Evolutionary conservation across 1,284 basidiomycete species (phyloP).

Genomic region (Ganoderma leucocontextum): DNA sequence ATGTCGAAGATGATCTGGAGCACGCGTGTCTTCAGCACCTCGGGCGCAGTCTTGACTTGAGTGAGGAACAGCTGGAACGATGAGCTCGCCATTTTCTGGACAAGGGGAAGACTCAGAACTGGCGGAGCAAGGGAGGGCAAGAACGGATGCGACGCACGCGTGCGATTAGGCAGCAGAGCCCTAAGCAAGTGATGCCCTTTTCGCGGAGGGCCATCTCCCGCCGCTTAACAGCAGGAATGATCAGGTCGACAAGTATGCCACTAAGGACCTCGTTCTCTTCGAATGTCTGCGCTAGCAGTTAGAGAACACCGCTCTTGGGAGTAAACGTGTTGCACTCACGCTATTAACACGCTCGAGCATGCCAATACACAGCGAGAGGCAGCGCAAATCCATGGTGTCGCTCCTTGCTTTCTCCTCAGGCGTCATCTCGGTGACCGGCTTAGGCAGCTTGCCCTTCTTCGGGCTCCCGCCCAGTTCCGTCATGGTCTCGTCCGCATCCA

Average conservation of each 20-base stretch:
- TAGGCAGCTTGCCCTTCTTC: slow-evolving; percentile 44
- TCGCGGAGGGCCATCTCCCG: slow-evolving; percentile 88
- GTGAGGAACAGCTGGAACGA: slow-evolving; percentile 93
- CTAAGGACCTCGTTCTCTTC: slow-evolving; percentile 95
- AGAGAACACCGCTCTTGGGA: slow-evolving; percentile 9
- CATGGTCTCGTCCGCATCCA: slow-evolving; percentile 43
- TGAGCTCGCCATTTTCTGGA: slow-evolving; percentile 86
- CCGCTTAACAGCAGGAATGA: slow-evolving; percentile 89
- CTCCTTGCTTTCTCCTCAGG: slow-evolving; percentile 65
- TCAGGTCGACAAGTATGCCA: slow-evolving; percentile 89
- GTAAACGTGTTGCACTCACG: slow-evolving; percentile 48
- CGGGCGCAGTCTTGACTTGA: slow-evolving; percentile 83
- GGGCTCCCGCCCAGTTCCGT: slow-evolving; percentile 42
- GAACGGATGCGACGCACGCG: slow-evolving; percentile 50
- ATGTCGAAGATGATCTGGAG: slow-evolving; percentile 92
- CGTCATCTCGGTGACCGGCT: slow-evolving; percentile 58
- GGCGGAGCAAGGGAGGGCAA: background rate
- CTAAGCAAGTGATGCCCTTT: slow-evolving; percentile 87
- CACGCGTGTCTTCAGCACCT: slow-evolving; percentile 82
- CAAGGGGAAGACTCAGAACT: background rate
- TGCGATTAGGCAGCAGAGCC: slow-evolving; percentile 92
- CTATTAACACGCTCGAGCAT: slow-evolving; percentile 93
- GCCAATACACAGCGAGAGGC: slow-evolving; percentile 88
- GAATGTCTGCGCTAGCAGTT: slow-evolving; percentile 65
- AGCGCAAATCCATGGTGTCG: slow-evolving; percentile 83